A percentile compares a stretch with the other conserved stretches of the same genome.
phyloP scores from a whole-genome alignment of 176 grass and related monocot genomes.

The Echinochloa phyllopogon region DNA sequence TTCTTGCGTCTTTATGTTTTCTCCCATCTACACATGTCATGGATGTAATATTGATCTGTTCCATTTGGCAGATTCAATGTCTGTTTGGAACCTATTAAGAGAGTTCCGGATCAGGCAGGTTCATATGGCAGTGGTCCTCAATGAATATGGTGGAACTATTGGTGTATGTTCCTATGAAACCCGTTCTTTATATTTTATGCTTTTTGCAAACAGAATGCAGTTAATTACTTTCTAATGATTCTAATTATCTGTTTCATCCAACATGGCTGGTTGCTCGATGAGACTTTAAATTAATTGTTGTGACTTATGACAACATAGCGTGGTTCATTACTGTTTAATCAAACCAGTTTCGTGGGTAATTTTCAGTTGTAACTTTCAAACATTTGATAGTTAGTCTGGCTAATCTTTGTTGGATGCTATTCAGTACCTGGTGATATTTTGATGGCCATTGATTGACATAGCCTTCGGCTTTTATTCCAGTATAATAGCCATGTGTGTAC shows the following conservation, averaged over 20 bases:
- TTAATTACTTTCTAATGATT: background rate
- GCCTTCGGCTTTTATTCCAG: background rate
- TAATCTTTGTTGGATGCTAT: background rate
- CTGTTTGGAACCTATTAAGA: conserved; percentile 93
- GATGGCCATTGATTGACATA: background rate
- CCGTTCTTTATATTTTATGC: conserved; percentile 34
- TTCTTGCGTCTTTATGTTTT: conserved; percentile 27
- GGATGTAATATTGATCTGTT: conserved; percentile 30
- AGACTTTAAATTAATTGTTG: background rate
- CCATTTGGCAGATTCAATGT: conserved; percentile 93
- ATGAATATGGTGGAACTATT: conserved; percentile 98
- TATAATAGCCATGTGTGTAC: background rate
- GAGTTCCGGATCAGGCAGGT: conserved; percentile 98
- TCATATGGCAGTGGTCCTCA: conserved; percentile 98
- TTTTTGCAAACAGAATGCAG: conserved; percentile 21
- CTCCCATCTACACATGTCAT: conserved; percentile 6
- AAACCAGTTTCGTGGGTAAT: background rate
- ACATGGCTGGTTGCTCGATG: conserved; percentile 9
- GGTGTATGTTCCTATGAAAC: conserved; percentile 71
- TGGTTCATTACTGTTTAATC: conserved; percentile 7
- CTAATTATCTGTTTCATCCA: conserved; percentile 11
- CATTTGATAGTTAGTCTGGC: background rate
- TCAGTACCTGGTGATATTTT: conserved; percentile 3
- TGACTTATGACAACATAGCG: background rate
- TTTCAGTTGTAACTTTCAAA: conserved; percentile 8